phyloP scores from a whole-genome alignment of 306 rosid genomes.

The Begonia loranthoides region DNA sequence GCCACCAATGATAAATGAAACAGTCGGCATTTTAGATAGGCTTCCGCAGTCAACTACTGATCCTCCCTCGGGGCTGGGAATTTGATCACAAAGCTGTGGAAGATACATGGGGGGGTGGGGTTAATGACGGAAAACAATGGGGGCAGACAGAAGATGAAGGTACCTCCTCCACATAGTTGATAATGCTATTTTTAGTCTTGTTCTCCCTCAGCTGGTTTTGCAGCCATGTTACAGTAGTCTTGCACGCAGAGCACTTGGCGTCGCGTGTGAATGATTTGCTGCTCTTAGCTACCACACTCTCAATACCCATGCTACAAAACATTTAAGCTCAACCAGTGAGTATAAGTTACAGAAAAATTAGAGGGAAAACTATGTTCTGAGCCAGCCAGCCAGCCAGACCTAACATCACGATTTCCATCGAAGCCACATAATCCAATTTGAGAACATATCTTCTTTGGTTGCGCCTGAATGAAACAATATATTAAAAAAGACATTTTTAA shows the following conservation, averaged over 20 bases:
- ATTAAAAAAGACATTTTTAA: not conserved
- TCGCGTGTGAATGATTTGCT: slow-evolving; percentile 32
- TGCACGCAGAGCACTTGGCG: slow-evolving; percentile 65
- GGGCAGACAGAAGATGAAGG: slow-evolving; percentile 2
- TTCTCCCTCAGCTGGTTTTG: slow-evolving; percentile 62
- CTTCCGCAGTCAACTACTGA: slow-evolving; percentile 57
- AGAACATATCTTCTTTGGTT: slow-evolving; percentile 71
- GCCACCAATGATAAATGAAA: slow-evolving; percentile 79
- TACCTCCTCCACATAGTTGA: slow-evolving; percentile 60
- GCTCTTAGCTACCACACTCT: slow-evolving; percentile 58
- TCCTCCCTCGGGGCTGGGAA: slow-evolving; percentile 71
- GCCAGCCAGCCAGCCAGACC: slow-evolving; percentile 25
- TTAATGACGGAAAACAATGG: too few relatives aligned
- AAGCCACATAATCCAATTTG: slow-evolving; percentile 73
- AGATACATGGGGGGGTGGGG: not conserved
- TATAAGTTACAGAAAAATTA: not conserved
- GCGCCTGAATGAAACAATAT: slow-evolving; percentile 23
- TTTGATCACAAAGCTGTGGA: slow-evolving; percentile 65
- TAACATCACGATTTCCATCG: slow-evolving; percentile 62
- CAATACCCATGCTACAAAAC: slow-evolving; percentile 47
- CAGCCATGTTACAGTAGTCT: slow-evolving; percentile 94
- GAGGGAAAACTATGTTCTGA: not conserved
- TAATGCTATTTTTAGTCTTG: slow-evolving; percentile 41
- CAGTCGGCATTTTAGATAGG: slow-evolving; percentile 60
- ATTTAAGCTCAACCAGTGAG: not conserved